These are phyloP conservation scores for Fusarium xyrophilum DNA, from an alignment of 2,329 filamentous ascomycete species.

Conservation along the genomic window DNA sequence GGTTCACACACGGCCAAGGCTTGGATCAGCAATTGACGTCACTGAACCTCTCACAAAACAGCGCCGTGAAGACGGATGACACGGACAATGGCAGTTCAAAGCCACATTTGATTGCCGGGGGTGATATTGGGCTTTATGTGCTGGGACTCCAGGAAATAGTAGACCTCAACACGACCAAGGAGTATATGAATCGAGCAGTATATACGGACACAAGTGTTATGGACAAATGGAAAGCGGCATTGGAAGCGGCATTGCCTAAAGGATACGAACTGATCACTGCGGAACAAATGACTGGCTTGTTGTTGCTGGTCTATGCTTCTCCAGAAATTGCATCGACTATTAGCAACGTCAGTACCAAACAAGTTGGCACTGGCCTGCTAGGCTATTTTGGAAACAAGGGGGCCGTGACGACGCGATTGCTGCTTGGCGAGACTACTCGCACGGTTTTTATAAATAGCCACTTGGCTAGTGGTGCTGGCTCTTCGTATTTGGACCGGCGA, in stretches of 20 bases:
- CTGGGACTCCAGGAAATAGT: slow-evolving; percentile 92
- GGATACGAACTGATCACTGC: slow-evolving; percentile 80
- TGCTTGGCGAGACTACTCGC: slow-evolving; percentile 88
- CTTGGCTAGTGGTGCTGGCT: slow-evolving; percentile 84
- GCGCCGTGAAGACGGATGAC: slow-evolving; percentile 44
- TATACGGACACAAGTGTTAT: slow-evolving; percentile 76
- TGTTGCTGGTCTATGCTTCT: slow-evolving; percentile 86
- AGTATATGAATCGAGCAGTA: slow-evolving; percentile 71
- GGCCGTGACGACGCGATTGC: slow-evolving; percentile 78
- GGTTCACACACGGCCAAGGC: slow-evolving; percentile 84
- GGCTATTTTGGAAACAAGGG: slow-evolving; percentile 98
- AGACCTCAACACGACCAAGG: slow-evolving; percentile 79
- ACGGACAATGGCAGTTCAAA: slow-evolving; percentile 45
- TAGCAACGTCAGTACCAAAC: slow-evolving; percentile 80
- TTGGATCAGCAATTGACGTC: slow-evolving; percentile 68
- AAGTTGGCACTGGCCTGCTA: slow-evolving; percentile 86
- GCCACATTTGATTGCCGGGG: slow-evolving; percentile 59
- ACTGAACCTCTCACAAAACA: slow-evolving; percentile 54
- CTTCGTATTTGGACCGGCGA: slow-evolving; percentile 77
- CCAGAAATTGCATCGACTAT: slow-evolving; percentile 76
- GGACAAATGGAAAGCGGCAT: slow-evolving; percentile 80
- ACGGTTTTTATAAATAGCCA: slow-evolving; percentile 93
- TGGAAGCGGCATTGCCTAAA: slow-evolving; percentile 74
- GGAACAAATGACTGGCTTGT: slow-evolving; percentile 85
- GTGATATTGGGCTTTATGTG: slow-evolving; percentile 87